Percentiles rank a stretch among this genome's conserved stretches.
phyloP scores from a whole-genome alignment of 2,329 filamentous ascomycete species.

The Arthroderma sp. region DNA sequence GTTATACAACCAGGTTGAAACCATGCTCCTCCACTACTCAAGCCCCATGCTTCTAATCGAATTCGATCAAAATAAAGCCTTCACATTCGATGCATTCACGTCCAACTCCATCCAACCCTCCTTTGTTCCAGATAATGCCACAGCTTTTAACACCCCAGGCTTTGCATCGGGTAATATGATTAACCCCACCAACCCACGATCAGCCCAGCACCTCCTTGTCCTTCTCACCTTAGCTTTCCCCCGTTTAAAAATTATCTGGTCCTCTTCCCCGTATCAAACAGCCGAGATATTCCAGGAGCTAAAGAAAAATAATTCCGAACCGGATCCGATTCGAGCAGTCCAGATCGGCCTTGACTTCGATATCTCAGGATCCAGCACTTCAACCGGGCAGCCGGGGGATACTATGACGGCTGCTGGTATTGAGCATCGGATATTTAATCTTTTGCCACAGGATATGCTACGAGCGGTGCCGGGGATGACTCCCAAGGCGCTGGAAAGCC shows the following conservation, averaged over 20 bases:
- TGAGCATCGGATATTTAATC: slow-evolving; percentile 58
- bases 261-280: slow-evolving; percentile 81
- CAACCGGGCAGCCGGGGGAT: slow-evolving; percentile 24
- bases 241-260: slow-evolving; percentile 83
- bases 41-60: slow-evolving; percentile 86
- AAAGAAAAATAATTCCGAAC: slow-evolving; percentile 79
- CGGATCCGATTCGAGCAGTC: slow-evolving; percentile 78
- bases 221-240: slow-evolving; percentile 88
- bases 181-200: slow-evolving; percentile 50
- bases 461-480: slow-evolving; percentile 71
- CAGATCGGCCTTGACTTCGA: slow-evolving; percentile 61
- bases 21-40: slow-evolving; percentile 89
- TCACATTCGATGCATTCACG: slow-evolving; percentile 65
- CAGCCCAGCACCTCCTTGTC: slow-evolving; percentile 83
- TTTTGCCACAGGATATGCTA: slow-evolving; percentile 83
- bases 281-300: slow-evolving; percentile 92
- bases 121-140: slow-evolving; percentile 41
- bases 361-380: slow-evolving; percentile 13
- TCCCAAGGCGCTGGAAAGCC: slow-evolving; percentile 57
- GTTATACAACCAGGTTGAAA: slow-evolving; percentile 80
- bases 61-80: slow-evolving; percentile 94
- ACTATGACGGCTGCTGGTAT: slow-evolving; percentile 43
- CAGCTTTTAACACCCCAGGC: slow-evolving; percentile 38
- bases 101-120: slow-evolving; percentile 28
- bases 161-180: slow-evolving; percentile 48